A percentile compares a stretch with the other conserved stretches of the same genome.
phyloP scores from a whole-genome alignment of 441 rosid genomes.

The Arabidopsis hybrid region DNA sequence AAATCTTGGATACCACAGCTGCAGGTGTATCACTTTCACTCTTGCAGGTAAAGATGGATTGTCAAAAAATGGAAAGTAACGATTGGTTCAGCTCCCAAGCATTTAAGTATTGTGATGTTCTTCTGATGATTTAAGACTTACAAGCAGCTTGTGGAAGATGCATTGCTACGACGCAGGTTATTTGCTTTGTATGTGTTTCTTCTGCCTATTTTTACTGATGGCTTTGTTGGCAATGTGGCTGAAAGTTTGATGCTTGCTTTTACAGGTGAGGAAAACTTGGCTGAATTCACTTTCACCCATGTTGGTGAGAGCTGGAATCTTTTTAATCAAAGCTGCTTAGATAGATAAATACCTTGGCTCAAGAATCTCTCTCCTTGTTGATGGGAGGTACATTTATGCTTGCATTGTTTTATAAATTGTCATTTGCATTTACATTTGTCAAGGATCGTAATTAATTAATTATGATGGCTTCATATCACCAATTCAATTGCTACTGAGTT shows the following conservation, averaged over 20 bases:
- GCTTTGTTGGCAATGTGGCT: constrained; percentile 18
- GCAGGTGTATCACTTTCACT: constrained; percentile 37
- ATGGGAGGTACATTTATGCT: constrained; percentile 17
- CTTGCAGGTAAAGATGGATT: constrained; percentile 27
- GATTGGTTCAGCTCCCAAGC: constrained; percentile 30
- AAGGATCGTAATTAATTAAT: neutral
- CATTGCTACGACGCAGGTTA: constrained; percentile 29
- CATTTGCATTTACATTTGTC: constrained; percentile 4
- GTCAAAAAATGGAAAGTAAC: neutral
- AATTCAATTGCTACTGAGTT: constrained; percentile 6
- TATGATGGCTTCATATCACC: neutral
- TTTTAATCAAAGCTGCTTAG: constrained; percentile 13
- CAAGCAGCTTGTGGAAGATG: constrained; percentile 9
- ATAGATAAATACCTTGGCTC: constrained; percentile 2
- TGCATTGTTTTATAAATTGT: neutral
- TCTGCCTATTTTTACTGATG: constrained; percentile 17
- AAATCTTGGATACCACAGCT: constrained; percentile 15
- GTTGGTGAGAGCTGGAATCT: constrained; percentile 25
- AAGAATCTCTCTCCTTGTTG: constrained; percentile 14
- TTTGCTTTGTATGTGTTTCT: constrained; percentile 27
- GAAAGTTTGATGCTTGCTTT: constrained; percentile 32
- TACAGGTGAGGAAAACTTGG: constrained; percentile 23
- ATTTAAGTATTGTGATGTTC: constrained; percentile 13
- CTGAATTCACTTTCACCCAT: neutral
- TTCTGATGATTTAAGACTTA: constrained; percentile 8